Percentiles rank a stretch among this genome's conserved stretches.
These are phyloP conservation scores for Daldinia eschscholtzii DNA, from an alignment of 2,329 filamentous ascomycete species.

Conservation along the genomic window DNA sequence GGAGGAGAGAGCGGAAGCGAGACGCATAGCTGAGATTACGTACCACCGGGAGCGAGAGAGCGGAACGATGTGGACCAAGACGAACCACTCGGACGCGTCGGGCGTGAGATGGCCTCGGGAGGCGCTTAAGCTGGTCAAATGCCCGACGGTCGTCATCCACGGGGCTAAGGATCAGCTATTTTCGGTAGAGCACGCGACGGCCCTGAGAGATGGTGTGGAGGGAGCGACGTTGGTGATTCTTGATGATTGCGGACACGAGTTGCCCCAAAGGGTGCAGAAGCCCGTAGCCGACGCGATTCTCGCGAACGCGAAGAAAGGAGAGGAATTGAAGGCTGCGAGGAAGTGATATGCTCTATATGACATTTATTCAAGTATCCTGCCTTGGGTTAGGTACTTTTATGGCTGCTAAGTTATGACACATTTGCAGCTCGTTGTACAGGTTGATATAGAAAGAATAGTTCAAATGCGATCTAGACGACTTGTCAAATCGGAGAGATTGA, in stretches of 20 bases:
- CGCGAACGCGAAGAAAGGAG: slow-evolving; percentile 1
- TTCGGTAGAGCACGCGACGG: neutral
- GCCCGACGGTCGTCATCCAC: slow-evolving; percentile 1
- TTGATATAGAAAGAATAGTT: too few relatives aligned
- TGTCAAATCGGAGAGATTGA: neutral
- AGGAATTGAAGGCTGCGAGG: neutral
- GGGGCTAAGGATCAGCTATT: slow-evolving; percentile 4
- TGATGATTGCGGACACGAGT: slow-evolving; percentile 5
- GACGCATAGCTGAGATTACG: slow-evolving; percentile 1
- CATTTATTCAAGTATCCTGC: neutral
- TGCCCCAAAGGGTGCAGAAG: neutral
- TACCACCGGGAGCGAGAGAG: neutral
- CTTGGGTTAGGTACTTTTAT: neutral
- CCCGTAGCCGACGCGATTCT: neutral
- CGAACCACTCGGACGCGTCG: neutral
- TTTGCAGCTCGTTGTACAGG: too few relatives aligned
- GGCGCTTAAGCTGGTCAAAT: slow-evolving; percentile 3
- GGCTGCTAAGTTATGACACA: neutral
- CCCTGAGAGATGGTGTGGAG: neutral
- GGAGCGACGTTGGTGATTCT: slow-evolving; percentile 3
- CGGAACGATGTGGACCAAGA: slow-evolving; percentile 6
- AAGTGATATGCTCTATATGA: neutral
- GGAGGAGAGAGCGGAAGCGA: slow-evolving; percentile 1
- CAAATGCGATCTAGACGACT: neutral
- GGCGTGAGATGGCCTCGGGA: slow-evolving; percentile 8